Evolutionary conservation across 495 filamentous ascomycete species (phyloP).

Genomic region (Xylaria cubensis): DNA sequence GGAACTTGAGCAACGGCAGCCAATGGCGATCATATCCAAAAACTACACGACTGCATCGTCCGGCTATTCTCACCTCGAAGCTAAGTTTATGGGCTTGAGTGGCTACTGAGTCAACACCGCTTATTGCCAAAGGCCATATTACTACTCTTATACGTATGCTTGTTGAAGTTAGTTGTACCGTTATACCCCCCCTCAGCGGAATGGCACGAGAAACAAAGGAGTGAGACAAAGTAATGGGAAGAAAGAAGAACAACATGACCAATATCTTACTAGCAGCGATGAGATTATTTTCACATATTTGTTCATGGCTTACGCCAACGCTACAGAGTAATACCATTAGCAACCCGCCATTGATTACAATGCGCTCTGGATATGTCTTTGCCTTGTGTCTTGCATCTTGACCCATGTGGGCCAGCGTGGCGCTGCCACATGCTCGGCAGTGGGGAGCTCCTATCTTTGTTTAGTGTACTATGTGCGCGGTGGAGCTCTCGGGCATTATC

Average conservation of each 20-base stretch:
- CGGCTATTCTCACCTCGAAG: slow-evolving; percentile 24
- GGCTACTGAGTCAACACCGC: slow-evolving; percentile 6
- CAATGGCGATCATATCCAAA: slow-evolving; percentile 10
- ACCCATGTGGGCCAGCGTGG: slow-evolving; percentile 18
- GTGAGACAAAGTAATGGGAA: not conserved
- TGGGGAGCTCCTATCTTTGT: slow-evolving; percentile 24
- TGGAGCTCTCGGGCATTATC: slow-evolving; percentile 4
- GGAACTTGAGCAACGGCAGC: slow-evolving; percentile 5
- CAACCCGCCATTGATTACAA: not conserved
- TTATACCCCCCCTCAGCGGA: slow-evolving; percentile 10
- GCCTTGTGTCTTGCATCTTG: slow-evolving; percentile 4
- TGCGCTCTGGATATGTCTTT: not conserved
- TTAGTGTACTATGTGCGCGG: slow-evolving; percentile 6
- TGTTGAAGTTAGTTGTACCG: not conserved
- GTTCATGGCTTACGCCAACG: slow-evolving; percentile 11
- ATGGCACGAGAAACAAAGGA: not conserved
- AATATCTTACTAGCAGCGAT: not conserved
- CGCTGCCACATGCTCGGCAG: slow-evolving; percentile 18
- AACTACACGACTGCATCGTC: slow-evolving; percentile 7
- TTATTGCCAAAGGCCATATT: slow-evolving; percentile 9
- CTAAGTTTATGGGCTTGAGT: slow-evolving; percentile 3
- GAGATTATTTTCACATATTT: not conserved
- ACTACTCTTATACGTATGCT: not conserved
- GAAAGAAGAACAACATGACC: not conserved
- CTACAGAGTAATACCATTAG: not conserved